These are phyloP conservation scores for Fraxinus baroniana DNA, from an alignment of 305 asterid genomes.

Conservation along the genomic window DNA sequence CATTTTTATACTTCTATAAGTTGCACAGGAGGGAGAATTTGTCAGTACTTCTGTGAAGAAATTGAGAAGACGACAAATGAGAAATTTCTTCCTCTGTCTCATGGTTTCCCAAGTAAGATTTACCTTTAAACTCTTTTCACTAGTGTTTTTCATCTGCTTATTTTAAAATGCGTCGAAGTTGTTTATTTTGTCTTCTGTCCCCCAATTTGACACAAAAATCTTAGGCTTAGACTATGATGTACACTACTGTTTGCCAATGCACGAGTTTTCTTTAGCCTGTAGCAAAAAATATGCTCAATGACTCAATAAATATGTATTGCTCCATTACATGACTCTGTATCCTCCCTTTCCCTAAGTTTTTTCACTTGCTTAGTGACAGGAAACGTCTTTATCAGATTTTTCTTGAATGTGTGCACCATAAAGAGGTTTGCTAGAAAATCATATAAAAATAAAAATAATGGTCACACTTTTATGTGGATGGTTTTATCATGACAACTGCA, in stretches of 20 bases:
- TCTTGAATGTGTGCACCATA: neutral
- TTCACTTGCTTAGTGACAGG: neutral
- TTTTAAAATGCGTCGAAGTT: neutral
- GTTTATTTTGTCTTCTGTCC: constrained; percentile 3
- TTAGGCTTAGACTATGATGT: neutral
- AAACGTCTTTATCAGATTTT: neutral
- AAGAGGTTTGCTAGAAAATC: neutral
- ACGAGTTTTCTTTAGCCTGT: neutral
- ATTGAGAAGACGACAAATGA: constrained; percentile 89
- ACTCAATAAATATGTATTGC: neutral
- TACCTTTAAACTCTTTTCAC: constrained; percentile 7
- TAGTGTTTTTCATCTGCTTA: constrained; percentile 3
- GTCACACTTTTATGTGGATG: neutral
- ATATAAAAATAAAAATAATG: neutral
- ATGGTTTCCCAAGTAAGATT: constrained; percentile 91
- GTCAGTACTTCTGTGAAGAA: constrained; percentile 72
- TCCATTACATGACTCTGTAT: neutral
- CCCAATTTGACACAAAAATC: neutral
- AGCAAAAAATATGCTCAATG: neutral
- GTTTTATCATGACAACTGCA: neutral
- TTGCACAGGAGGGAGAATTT: constrained; percentile 83
- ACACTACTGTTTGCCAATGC: neutral
- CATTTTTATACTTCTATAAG: constrained; percentile 9
- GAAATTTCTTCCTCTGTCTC: constrained; percentile 83
- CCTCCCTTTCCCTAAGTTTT: neutral